Conservation (phyloP, 2,329 filamentous ascomycete genomes). For the Diplodia intermedia region DNA sequence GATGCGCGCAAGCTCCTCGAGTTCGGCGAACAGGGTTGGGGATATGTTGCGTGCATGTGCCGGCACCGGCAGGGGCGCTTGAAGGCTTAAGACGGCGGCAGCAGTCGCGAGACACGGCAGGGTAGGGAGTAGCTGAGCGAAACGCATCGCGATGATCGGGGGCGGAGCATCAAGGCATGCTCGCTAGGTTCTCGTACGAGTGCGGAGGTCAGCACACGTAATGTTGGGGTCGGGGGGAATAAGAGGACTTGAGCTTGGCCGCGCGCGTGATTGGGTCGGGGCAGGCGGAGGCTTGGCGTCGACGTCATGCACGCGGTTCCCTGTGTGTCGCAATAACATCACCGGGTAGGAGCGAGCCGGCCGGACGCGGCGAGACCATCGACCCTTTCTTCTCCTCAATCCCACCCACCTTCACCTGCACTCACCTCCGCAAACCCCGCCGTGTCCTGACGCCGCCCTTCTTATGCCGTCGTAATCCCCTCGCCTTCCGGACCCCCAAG, state of each 20-base stretch:
- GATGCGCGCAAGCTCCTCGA: conserved; percentile 87
- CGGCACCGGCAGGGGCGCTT: conserved; percentile 35
- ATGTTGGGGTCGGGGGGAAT: conserved; percentile 15
- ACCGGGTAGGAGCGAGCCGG: conserved; percentile 15
- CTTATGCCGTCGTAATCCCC: conserved; percentile 22
- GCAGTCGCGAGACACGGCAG: conserved; percentile 23
- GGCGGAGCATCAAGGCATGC: conserved; percentile 19
- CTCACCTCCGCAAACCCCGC: background rate
- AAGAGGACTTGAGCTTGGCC: conserved; percentile 8
- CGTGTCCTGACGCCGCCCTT: conserved; percentile 11
- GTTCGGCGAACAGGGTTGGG: conserved; percentile 72
- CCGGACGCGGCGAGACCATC: conserved; percentile 13
- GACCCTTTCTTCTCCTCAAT: background rate
- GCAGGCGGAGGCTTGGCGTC: conserved; percentile 26
- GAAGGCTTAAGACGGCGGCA: conserved; percentile 33
- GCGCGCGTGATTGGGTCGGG: conserved; percentile 22
- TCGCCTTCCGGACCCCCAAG: background rate
- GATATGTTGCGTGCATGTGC: conserved; percentile 58
- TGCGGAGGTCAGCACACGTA: conserved; percentile 21
- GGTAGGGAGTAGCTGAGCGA: conserved; percentile 18
- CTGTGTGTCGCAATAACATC: conserved; percentile 30
- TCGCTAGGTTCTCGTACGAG: conserved; percentile 16
- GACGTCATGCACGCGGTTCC: conserved; percentile 27
- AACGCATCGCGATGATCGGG: conserved; percentile 29
- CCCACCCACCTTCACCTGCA: conserved; percentile 4